Evolutionary conservation across 1,284 basidiomycete species (phyloP), one percentile per base, ranked within the genome.

Genomic region (Ustilago hordei): DNA sequence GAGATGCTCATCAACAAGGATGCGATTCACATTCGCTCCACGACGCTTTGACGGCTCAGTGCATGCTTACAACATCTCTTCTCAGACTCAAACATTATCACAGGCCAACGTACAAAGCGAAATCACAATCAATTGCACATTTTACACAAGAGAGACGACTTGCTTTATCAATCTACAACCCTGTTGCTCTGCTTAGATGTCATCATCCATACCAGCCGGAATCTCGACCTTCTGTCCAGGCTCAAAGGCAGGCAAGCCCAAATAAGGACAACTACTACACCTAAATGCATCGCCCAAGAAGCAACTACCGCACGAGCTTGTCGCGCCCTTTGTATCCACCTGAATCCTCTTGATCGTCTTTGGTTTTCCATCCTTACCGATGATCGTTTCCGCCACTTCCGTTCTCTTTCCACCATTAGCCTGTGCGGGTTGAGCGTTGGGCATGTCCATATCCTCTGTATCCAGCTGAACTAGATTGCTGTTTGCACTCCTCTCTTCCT

Each of bases 221-320:
- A 90, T 86, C 83, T 95, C 92, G 48, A 98, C 95, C 89, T 97
- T 95, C 89, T 98, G 94, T 62, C 97, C 97, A 0, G 97, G 96
- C 87, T 97, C 94, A 89, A 99, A 99, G 4, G 96, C 94, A 57
- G 97, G 97, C 53, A 99, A 90, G 78, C 96, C 96, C 55, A 95
- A 89, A 87, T 98, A 99, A 34, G 96, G 97, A 86, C 96, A 99
- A 68, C 93, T 91, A 19, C 91, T 92, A 87, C 96, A 99, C 80
- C 96, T 89, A 88, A 99, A 99, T 1, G 96, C 97, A 87, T 99
- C 96, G 11, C 96, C 97, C 58, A 99, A 88, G 89, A 95, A 98
- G 88, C 96, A 99, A 87, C 90, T 97, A n/a, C 95, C 95, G 88
- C 96, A 99, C 83, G 93, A 95, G 85, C 93, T 95, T 55, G 95